Percentiles rank a stretch among this genome's conserved stretches.
Evolutionary conservation across 2,329 filamentous ascomycete species (phyloP).

Genomic region (Capronia americana): DNA sequence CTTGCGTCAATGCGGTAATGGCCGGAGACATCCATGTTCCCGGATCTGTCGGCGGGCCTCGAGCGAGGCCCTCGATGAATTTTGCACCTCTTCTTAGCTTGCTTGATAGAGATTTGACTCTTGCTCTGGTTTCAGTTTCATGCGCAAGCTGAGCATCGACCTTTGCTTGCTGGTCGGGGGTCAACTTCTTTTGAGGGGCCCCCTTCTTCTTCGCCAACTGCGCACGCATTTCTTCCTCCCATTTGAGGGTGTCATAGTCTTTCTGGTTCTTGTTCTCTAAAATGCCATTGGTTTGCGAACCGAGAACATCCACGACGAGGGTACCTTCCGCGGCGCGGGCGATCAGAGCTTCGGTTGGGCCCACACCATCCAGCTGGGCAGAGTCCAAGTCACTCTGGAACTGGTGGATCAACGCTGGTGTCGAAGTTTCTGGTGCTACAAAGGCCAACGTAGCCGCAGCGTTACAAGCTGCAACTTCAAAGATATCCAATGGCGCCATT

Average conservation of each 20-base stretch:
- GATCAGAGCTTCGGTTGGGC: slow-evolving; percentile 89
- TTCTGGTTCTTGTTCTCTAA: slow-evolving; percentile 87
- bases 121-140: slow-evolving; percentile 76
- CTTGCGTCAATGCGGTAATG: slow-evolving; percentile 73
- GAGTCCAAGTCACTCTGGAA: slow-evolving; percentile 76
- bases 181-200: slow-evolving; percentile 81
- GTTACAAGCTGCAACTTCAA: slow-evolving; percentile 76
- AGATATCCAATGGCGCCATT: slow-evolving; percentile 44
- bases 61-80: slow-evolving; percentile 80
- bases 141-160: slow-evolving; percentile 90
- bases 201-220: slow-evolving; percentile 95
- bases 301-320: slow-evolving; percentile 87
- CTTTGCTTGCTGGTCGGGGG: slow-evolving; percentile 84
- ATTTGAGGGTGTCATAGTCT: slow-evolving; percentile 94
- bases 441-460: slow-evolving; percentile 92
- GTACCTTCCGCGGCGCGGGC: slow-evolving; percentile 89
- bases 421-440: slow-evolving; percentile 83
- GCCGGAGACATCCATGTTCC: slow-evolving; percentile 86
- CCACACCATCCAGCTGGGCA: slow-evolving; percentile 72
- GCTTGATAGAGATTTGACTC: slow-evolving; percentile 72
- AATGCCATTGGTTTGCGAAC: slow-evolving; percentile 74
- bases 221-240: slow-evolving; percentile 89
- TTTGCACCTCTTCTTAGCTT: slow-evolving; percentile 82
- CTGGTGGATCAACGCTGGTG: slow-evolving; percentile 75
- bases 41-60: slow-evolving; percentile 86